Evolutionary conservation across 495 filamentous ascomycete genomes (phyloP), one percentile per base, ranked within the genome.

Genomic region (Penicillium dipodomyicola): DNA sequence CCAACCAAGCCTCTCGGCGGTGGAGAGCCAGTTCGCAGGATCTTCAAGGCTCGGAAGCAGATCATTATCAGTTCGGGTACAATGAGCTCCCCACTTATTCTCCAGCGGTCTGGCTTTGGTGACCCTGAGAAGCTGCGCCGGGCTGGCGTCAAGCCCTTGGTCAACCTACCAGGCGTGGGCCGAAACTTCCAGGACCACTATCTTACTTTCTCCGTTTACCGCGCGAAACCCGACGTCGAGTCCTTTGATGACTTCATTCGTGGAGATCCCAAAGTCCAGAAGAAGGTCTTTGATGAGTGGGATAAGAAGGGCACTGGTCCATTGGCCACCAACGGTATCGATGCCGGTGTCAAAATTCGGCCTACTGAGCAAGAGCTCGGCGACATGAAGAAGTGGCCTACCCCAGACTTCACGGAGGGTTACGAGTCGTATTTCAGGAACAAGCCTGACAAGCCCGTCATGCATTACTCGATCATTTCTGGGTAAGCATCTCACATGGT

Each of bases 121-220:
- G 84, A 91, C 69, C 82, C 88, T n/a, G 78, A 86, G 67, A 91
- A 89, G 72, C 80, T 93, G 20, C 82, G 80, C 54, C 77, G 77
- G 35, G 87, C 78, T 27, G 87, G 89, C 10, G 84, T 92, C 53
- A 75, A 86, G 73, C 87, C 87, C 17, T 72, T 89, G 15, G 81
- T 91, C 54, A 80, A 93, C 61, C 82, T 92, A n/a, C 89, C 89
- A 0, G 89, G 89, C 37, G 88, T 93, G 49, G 89, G 88, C 54
- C 78, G 86, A 30, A 92, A 92, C 71, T 92, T 91, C 80, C 89
- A 92, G 67, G 88, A 92, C 69, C 89, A 93, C 60, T 91, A 94
- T 66, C 81, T 94, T 32, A 90, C 87, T 2, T 91, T 92, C 68
- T 83, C 88, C 4, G 80, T 83, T 44, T 92, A 80, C 65, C 77